Percentiles rank a stretch among this genome's conserved stretches.
Conservation (phyloP, 2,329 filamentous ascomycete species). For the Dothidotthia symphoricarpi region DNA sequence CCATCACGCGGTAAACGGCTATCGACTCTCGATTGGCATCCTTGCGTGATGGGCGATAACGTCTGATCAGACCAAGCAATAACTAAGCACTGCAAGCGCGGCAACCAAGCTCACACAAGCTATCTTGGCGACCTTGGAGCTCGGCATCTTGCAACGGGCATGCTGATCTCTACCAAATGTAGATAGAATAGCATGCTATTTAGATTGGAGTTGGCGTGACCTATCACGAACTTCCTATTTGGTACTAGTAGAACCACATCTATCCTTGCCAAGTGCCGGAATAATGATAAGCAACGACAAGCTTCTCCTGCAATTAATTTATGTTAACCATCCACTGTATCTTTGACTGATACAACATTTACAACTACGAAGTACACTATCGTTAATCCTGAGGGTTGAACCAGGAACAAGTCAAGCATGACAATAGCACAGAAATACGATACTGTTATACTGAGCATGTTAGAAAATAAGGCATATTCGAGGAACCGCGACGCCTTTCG, state of each 20-base stretch:
- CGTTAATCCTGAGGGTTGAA: background rate
- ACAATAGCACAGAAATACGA: too few relatives aligned
- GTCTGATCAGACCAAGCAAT: constrained; percentile 1
- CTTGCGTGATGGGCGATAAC: too few relatives aligned
- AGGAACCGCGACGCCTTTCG: too few relatives aligned
- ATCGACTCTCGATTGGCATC: too few relatives aligned
- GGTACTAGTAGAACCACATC: constrained; percentile 1
- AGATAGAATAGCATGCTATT: constrained; percentile 1
- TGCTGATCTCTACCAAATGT: background rate
- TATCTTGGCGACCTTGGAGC: constrained; percentile 4
- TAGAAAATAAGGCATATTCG: too few relatives aligned
- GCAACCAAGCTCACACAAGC: constrained; percentile 11
- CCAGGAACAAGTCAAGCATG: background rate
- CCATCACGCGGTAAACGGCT: too few relatives aligned
- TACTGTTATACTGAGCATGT: too few relatives aligned
- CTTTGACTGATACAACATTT: too few relatives aligned
- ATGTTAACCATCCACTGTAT: too few relatives aligned
- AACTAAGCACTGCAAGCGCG: background rate
- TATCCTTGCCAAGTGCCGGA: constrained; percentile 7
- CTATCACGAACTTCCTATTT: constrained; percentile 9
- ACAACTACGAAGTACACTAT: background rate
- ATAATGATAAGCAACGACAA: constrained; percentile 9
- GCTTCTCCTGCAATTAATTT: constrained; percentile 5
- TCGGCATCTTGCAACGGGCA: background rate
- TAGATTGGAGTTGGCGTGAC: constrained; percentile 2